Percentiles rank a stretch among this genome's conserved stretches.
phyloP scores from a whole-genome alignment of 2,329 filamentous ascomycete genomes.

The Macrophomina tecta region DNA sequence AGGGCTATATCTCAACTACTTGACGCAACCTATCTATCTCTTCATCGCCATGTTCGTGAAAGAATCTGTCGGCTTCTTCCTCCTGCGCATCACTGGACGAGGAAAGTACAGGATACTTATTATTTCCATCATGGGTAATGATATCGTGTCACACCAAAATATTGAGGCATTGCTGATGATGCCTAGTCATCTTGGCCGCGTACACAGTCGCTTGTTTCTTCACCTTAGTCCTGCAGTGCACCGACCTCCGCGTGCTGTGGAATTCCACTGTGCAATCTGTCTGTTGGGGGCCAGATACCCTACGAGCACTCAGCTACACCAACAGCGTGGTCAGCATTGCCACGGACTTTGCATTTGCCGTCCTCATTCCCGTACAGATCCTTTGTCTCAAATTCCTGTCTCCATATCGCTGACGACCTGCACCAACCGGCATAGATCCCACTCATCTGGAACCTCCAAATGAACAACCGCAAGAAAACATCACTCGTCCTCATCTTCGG shows the following conservation, averaged over 20 bases:
- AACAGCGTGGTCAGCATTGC: slow-evolving; percentile 52
- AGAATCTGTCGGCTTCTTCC: slow-evolving; percentile 56
- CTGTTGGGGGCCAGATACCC: slow-evolving; percentile 51
- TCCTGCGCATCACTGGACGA: slow-evolving; percentile 52
- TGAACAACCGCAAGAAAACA: slow-evolving; percentile 49
- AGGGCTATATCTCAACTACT: slow-evolving; percentile 56
- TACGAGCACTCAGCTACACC: slow-evolving; percentile 53
- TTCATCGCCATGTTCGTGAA: slow-evolving; percentile 55
- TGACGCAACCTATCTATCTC: slow-evolving; percentile 55
- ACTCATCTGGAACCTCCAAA: slow-evolving; percentile 50
- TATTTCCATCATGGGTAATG: slow-evolving; percentile 52
- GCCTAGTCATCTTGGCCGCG: slow-evolving; percentile 49
- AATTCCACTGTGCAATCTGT: slow-evolving; percentile 46
- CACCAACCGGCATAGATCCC: slow-evolving; percentile 36
- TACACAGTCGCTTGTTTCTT: slow-evolving; percentile 55
- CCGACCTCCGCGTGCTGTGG: slow-evolving; percentile 54
- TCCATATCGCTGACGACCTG: not conserved
- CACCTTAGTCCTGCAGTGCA: slow-evolving; percentile 58
- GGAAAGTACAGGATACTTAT: slow-evolving; percentile 51
- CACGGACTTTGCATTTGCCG: slow-evolving; percentile 51
- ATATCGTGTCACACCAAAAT: slow-evolving; percentile 31
- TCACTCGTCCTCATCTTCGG: slow-evolving; percentile 50
- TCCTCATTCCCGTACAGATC: slow-evolving; percentile 43
- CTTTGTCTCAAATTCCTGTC: not conserved
- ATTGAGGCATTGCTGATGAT: not conserved